A percentile compares a stretch with the other conserved stretches of the same genome.
phyloP scores from a whole-genome alignment of 2,329 filamentous ascomycete genomes.

The Furcasterigmium sp. region DNA sequence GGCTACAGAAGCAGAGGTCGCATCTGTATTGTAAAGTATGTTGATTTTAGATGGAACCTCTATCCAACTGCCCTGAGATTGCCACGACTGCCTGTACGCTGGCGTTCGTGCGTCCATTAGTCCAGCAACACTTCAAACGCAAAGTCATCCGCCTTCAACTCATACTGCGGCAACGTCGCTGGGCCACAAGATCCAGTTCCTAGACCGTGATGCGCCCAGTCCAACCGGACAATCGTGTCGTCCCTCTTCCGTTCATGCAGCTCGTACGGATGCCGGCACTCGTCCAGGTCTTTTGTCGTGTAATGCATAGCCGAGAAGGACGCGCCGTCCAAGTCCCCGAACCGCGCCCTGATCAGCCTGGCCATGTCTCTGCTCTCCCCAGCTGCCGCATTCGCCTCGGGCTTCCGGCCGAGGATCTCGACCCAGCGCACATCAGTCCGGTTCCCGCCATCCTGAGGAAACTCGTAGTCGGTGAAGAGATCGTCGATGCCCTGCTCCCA shows the following conservation, averaged over 20 bases:
- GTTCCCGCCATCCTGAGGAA: conserved; percentile 64
- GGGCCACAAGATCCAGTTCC: conserved; percentile 60
- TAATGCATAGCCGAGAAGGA: conserved; percentile 56
- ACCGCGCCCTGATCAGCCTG: conserved; percentile 36
- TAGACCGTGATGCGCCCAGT: conserved; percentile 58
- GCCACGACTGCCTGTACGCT: too few species aligned
- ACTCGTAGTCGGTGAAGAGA: conserved; percentile 59
- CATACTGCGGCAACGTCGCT: conserved; percentile 43
- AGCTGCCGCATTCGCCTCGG: neutral
- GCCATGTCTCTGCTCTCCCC: neutral
- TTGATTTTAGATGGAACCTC: too few species aligned
- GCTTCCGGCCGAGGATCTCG: conserved; percentile 28
- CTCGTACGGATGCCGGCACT: conserved; percentile 56
- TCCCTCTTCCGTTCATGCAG: conserved; percentile 41
- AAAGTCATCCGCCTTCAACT: conserved; percentile 34
- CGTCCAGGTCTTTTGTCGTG: conserved; percentile 45
- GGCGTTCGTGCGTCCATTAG: too few species aligned
- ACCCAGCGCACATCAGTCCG: conserved; percentile 59
- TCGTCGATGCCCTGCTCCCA: conserved; percentile 41
- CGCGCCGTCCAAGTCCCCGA: conserved; percentile 38
- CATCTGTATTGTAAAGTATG: too few species aligned
- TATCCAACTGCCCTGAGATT: too few species aligned
- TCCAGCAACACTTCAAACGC: conserved; percentile 39
- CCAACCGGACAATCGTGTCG: conserved; percentile 51
- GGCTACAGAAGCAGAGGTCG: too few species aligned